Conservation (phyloP, 176 grass and related monocot genomes). For the Musa beccarii region DNA sequence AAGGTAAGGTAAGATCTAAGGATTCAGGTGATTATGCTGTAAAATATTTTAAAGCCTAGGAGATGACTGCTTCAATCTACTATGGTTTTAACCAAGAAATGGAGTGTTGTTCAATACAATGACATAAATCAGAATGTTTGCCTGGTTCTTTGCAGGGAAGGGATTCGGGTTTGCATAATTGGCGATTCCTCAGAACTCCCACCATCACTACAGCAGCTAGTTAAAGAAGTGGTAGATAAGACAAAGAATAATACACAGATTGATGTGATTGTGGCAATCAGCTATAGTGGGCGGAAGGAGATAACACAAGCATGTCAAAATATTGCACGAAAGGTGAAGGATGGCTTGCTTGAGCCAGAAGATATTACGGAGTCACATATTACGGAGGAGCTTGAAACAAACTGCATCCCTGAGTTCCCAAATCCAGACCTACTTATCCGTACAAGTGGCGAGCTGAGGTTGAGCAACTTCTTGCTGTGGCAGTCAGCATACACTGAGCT, state of each 20-base stretch:
- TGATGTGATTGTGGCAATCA: slow-evolving; percentile 42
- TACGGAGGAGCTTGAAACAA: slow-evolving; percentile 45
- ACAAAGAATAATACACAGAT: slow-evolving; percentile 42
- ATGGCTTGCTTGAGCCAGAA: slow-evolving; percentile 33
- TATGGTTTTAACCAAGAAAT: neutral
- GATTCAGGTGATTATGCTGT: neutral
- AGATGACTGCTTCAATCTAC: neutral
- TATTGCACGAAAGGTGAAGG: slow-evolving; percentile 39
- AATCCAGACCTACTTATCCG: slow-evolving; percentile 66
- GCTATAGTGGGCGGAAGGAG: slow-evolving; percentile 57
- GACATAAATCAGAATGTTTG: neutral
- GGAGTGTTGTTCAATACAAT: neutral
- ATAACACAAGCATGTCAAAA: slow-evolving; percentile 45
- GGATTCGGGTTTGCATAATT: slow-evolving; percentile 41
- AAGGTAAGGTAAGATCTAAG: neutral
- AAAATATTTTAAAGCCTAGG: neutral
- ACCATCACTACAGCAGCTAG: slow-evolving; percentile 35
- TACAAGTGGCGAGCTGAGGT: slow-evolving; percentile 59
- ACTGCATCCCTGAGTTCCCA: slow-evolving; percentile 14
- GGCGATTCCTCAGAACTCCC: slow-evolving; percentile 48
- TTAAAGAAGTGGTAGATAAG: slow-evolving; percentile 31
- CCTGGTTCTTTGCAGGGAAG: slow-evolving; percentile 30
- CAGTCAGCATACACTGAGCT: slow-evolving; percentile 74
- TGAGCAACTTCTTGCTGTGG: slow-evolving; percentile 91
- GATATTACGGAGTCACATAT: slow-evolving; percentile 54